phyloP scores from a whole-genome alignment of 345 rosid genomes.

The Sisymbrium irio region DNA sequence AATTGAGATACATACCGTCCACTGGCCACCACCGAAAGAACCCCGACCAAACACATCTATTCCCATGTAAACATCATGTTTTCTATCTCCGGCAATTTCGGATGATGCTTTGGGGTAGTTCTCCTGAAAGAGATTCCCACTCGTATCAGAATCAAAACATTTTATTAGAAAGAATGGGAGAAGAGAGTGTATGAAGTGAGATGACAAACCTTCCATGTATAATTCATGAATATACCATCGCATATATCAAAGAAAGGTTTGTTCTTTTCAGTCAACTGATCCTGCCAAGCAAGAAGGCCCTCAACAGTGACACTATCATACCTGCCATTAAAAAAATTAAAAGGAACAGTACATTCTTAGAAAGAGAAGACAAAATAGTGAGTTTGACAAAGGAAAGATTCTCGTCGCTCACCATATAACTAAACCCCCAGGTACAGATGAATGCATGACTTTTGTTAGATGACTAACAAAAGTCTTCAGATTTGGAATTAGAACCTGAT shows the following conservation, averaged over 20 bases:
- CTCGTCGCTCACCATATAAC: constrained; percentile 62
- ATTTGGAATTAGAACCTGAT: constrained; percentile 47
- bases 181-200: not conserved
- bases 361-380: not conserved
- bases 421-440: constrained; percentile 60
- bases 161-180: not conserved
- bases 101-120: constrained; percentile 58
- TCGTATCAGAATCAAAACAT: not conserved
- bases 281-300: constrained; percentile 59
- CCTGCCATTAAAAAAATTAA: constrained; percentile 38
- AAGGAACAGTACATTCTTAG: not conserved
- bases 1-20: constrained; percentile 49
- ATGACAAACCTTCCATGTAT: constrained; percentile 58
- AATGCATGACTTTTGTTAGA: constrained; percentile 65
- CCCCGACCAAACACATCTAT: constrained; percentile 74
- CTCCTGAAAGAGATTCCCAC: constrained; percentile 40
- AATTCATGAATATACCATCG: constrained; percentile 75
- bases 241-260: constrained; percentile 79
- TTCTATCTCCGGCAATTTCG: constrained; percentile 65
- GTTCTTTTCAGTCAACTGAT: constrained; percentile 61
- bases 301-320: constrained; percentile 66
- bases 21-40: constrained; percentile 74
- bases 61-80: constrained; percentile 78
- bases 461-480: constrained; percentile 63
- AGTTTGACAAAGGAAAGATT: not conserved